Base-by-base conservation (phyloP, 2,329 filamentous ascomycete species). In the Phaeosphaeriaceae sp. region DNA sequence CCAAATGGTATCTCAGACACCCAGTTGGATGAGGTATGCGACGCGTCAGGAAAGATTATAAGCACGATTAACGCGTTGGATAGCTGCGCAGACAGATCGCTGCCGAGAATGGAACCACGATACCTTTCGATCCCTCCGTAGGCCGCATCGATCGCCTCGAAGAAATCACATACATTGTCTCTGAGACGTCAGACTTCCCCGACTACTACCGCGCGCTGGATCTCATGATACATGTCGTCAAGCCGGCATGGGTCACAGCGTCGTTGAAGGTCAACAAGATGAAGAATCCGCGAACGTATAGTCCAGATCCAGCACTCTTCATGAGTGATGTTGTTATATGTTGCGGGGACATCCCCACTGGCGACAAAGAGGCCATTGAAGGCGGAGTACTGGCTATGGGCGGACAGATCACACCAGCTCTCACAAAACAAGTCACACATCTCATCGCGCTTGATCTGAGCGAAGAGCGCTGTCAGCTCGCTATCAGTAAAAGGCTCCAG, bases 371-470 rank as follows among this genome's bases (percentile, higher is more conserved):
- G 79, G 91, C 93, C 11, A 97, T 99, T 56, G 88, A 91, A 41
- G 95, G 93, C 11, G 94, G 92, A 1, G 91, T 94, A 1, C 81
- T 97, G 70, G 94, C 95, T 0, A 88, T 97, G 79, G 95, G 95
- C 21, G 95, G 95, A 17, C 86, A 91, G 68, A 91, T 93, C 71
- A 89, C 88, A 21, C 86, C 88, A 50, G 85, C 87, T 52, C 80
- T 96, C 47, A 89, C 88, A 4, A 90, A 87, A 56, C 76, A 89
- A 62, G 92, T 91, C 9, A 98, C 95, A 2, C 95, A 99, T 77
- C 86, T 99, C 54, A 94, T 96, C 59, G 91, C 94, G 5, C 81
- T 97, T 60, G 88, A 87, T 5, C 83, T 90, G 75, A 89, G 93
- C 33, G 86, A 93, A 55, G 85, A 88, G 2, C 92, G 93, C 74